phyloP scores from a whole-genome alignment of 768 basidiomycete species.

The Butyriboletus loyo region DNA sequence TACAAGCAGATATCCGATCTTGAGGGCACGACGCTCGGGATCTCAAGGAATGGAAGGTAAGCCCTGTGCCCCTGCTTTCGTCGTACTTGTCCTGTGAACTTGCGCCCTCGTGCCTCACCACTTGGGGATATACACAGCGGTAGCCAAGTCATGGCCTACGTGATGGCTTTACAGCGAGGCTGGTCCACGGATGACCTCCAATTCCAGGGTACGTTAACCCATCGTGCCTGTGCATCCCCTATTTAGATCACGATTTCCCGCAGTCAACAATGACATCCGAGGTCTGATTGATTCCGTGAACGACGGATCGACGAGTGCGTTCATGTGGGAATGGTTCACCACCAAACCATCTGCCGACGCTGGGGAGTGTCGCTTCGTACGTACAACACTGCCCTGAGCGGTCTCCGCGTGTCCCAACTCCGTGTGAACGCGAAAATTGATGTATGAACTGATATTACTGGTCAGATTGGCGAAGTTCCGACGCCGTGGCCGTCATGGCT shows the following conservation, averaged over 20 bases:
- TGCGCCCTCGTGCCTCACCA: background rate
- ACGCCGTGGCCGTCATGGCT: conserved; percentile 99
- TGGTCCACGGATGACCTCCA: conserved; percentile 66
- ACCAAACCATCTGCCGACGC: conserved; percentile 78
- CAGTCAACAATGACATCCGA: conserved; percentile 80
- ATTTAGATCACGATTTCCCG: background rate
- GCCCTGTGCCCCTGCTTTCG: background rate
- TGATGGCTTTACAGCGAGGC: conserved; percentile 86
- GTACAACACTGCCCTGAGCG: conserved; percentile 26
- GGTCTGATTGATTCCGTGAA: conserved; percentile 86
- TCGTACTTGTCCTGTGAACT: background rate
- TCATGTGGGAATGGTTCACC: conserved; percentile 96
- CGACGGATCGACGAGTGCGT: conserved; percentile 81
- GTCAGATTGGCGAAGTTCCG: conserved; percentile 75
- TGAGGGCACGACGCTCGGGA: conserved; percentile 79
- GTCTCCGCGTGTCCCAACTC: background rate
- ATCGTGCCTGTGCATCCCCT: background rate
- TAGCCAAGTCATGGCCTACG: conserved; percentile 93
- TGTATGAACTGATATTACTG: background rate
- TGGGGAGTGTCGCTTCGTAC: conserved; percentile 79
- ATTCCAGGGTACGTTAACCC: conserved; percentile 60
- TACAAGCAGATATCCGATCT: conserved; percentile 74
- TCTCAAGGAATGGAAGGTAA: conserved; percentile 84
- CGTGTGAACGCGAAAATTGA: background rate
- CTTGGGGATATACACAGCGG: conserved; percentile 45